A percentile compares a stretch with the other conserved stretches of the same genome.
Conservation (phyloP, 164 flowering plant species). For the Chloranthus sessilifolius region DNA sequence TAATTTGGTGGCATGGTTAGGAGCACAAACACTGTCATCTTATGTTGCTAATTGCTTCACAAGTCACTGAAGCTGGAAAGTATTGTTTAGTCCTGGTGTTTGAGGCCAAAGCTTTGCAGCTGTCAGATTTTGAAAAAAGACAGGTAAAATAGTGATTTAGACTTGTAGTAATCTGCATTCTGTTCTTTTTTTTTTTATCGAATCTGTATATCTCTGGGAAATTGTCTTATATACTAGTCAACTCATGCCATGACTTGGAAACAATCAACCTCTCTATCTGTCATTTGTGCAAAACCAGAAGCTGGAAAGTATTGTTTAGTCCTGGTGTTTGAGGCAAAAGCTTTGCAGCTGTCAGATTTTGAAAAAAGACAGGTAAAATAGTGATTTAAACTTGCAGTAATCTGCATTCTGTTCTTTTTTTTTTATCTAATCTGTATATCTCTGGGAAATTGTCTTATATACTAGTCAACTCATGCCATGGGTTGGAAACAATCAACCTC, state of each 20-base stretch:
- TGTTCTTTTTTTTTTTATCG: neutral
- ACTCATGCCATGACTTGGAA: too few relatives aligned
- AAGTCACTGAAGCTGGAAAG: conserved; percentile 89
- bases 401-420: too few relatives aligned
- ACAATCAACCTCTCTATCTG: too few relatives aligned
- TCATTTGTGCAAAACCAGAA: too few relatives aligned
- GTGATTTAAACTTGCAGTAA: conserved; percentile 2
- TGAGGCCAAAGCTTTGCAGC: conserved; percentile 74
- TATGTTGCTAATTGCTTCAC: conserved; percentile 5
- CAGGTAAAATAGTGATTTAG: conserved; percentile 42
- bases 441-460: too few relatives aligned
- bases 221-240: too few relatives aligned
- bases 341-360: conserved; percentile 75
- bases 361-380: conserved; percentile 77
- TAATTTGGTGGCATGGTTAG: too few relatives aligned
- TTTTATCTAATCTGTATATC: too few relatives aligned
- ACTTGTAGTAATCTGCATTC: conserved; percentile 4
- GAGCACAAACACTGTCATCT: too few relatives aligned
- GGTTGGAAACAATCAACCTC: too few relatives aligned
- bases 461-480: neutral
- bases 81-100: conserved; percentile 76
- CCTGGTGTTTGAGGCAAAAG: conserved; percentile 52
- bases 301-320: conserved; percentile 65
- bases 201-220: too few relatives aligned
- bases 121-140: conserved; percentile 87